These are phyloP conservation scores for Torulaspora maleeae DNA, from an alignment of 805 yeast species.

Conservation along the genomic window DNA sequence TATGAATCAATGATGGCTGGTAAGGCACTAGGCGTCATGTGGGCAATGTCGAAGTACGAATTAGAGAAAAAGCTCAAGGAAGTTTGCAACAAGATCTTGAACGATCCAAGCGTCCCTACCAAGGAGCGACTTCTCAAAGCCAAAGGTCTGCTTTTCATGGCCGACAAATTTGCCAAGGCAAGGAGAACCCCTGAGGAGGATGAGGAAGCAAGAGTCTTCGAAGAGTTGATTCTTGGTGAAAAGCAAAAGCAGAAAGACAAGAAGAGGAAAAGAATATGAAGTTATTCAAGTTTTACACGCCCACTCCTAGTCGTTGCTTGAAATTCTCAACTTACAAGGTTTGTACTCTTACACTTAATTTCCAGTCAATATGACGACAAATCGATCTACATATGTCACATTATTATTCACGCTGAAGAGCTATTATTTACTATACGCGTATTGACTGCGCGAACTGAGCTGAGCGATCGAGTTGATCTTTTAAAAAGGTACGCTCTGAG, in stretches of 20 bases:
- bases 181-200: conserved; percentile 81
- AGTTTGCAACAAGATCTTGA: conserved; percentile 71
- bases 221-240: conserved; percentile 87
- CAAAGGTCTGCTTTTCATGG: conserved; percentile 68
- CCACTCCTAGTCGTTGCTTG: not conserved
- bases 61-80: conserved; percentile 73
- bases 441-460: no score
- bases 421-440: no score
- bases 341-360: not conserved
- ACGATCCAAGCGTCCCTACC: conserved; percentile 58
- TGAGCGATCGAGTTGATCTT: no score
- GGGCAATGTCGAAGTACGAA: conserved; percentile 92
- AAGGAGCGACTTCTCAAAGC: conserved; percentile 71
- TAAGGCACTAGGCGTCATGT: conserved; percentile 85
- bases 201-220: conserved; percentile 87
- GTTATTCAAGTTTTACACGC: no score
- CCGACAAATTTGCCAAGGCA: conserved; percentile 61
- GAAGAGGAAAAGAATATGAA: conserved; percentile 29
- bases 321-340: not conserved
- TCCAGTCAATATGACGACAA: not conserved
- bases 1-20: conserved; percentile 81
- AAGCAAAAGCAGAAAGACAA: conserved; percentile 54
- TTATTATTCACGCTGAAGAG: no score
- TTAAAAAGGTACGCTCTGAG: no score
- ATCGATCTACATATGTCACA: not conserved